These are phyloP conservation scores for Firmiana major DNA, from an alignment of 345 rosid genomes.

Conservation along the genomic window DNA sequence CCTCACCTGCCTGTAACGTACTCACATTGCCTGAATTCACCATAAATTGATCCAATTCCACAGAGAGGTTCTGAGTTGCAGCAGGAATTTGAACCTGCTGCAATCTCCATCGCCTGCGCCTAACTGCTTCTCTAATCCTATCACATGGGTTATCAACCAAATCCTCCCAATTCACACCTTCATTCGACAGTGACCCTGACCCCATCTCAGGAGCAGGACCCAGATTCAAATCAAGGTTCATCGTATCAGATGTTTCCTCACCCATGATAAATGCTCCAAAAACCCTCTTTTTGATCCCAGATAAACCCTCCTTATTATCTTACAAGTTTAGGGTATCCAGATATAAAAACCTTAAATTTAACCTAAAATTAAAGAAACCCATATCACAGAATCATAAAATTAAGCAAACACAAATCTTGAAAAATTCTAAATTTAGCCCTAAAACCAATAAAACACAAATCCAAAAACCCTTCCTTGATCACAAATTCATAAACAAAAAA, in stretches of 20 bases:
- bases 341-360: constrained; percentile 3
- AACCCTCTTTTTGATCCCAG: constrained; percentile 15
- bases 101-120: constrained; percentile 60
- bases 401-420: not conserved
- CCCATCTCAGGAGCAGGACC: constrained; percentile 77
- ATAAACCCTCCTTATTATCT: not conserved
- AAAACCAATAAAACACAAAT: not conserved
- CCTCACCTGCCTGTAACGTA: constrained; percentile 85
- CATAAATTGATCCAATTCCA: constrained; percentile 57
- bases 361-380: not conserved
- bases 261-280: constrained; percentile 45
- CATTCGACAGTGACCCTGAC: constrained; percentile 36
- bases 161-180: constrained; percentile 54
- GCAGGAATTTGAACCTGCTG: constrained; percentile 43
- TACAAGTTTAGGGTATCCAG: constrained; percentile 13
- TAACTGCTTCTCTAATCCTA: constrained; percentile 59
- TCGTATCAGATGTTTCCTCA: constrained; percentile 68
- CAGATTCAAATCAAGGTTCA: constrained; percentile 96
- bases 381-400: not conserved
- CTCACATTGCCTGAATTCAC: constrained; percentile 41
- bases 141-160: constrained; percentile 48
- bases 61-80: constrained; percentile 44
- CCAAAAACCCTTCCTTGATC: not conserved
- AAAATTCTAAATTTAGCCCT: not conserved
- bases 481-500: constrained; percentile 6